phyloP scores from a whole-genome alignment of 202 grass and related monocot species.

The Musa balbisiana region DNA sequence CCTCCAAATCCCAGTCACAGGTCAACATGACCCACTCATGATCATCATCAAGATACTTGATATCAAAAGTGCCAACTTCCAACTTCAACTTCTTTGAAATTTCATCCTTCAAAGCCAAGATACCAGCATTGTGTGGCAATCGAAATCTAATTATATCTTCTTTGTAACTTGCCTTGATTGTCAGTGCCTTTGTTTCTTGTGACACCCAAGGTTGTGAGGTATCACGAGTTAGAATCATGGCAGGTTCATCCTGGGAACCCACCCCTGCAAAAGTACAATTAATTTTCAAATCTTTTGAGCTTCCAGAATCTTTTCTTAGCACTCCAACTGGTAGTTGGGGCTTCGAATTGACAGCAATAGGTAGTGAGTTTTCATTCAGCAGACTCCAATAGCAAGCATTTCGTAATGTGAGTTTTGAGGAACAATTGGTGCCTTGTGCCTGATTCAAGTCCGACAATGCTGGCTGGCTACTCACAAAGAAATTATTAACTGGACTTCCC shows the following conservation, averaged over 20 bases:
- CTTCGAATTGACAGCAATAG: not conserved
- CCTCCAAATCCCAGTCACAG: constrained; percentile 48
- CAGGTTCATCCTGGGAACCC: constrained; percentile 1
- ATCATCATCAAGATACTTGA: constrained; percentile 66
- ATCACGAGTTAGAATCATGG: not conserved
- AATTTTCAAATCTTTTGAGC: not conserved
- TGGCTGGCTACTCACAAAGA: no score
- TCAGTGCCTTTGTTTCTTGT: constrained; percentile 13
- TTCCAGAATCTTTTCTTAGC: not conserved
- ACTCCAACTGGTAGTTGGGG: not conserved
- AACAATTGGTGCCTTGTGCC: not conserved
- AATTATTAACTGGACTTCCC: constrained; percentile 10
- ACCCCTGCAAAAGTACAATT: not conserved
- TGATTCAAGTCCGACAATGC: not conserved
- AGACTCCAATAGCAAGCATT: not conserved
- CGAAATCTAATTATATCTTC: constrained; percentile 57
- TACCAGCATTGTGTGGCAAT: constrained; percentile 22
- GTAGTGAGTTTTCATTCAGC: not conserved
- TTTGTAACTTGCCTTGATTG: constrained; percentile 44
- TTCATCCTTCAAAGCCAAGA: constrained; percentile 34
- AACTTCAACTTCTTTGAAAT: constrained; percentile 48
- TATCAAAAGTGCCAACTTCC: constrained; percentile 28
- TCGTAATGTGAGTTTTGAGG: not conserved
- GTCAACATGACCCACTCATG: constrained; percentile 53
- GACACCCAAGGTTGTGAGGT: not conserved